Evolutionary conservation across 768 basidiomycete species (phyloP), one percentile per base, ranked within the genome.

Genomic region (Kwoniella dendrophila): DNA sequence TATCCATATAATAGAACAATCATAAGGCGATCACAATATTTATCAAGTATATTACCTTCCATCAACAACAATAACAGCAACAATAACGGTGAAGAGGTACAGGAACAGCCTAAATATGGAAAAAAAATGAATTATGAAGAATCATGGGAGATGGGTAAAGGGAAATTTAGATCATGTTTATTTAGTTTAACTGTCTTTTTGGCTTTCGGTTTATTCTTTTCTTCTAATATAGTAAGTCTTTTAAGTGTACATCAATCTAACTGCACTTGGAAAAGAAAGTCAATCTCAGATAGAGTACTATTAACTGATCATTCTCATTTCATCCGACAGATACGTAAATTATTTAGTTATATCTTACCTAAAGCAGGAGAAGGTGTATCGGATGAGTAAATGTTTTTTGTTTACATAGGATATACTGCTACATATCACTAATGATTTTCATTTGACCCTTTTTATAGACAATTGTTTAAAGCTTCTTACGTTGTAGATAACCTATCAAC

Each of bases 111-210:
- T 70, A 93, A 40, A 27, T 36, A 45, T 20, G 44, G 90, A 4
- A 81, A 85, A 0, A 71, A 83, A 2, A 92, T 96, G 82, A 81
- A 80, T 45, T 95, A 93, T 75, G 85, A 86, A 52, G 92, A 94
- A 76, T 88, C 88, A 59, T 47, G 73, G 66, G 57, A 58, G n/a
- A 47, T 57, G 24, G 62, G 66, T 12, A 27, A 22, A 12, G 47
- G 62, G 3, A 63, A 51, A 20, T 22, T 58, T n/a, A n/a, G 61
- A 38, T 64, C 65, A 3, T 53, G 51, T 18, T 12, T 68, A 26
- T 30, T 67, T n/a, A 53, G 63, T 45, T 47, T 58, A 0, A 64
- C 32, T 44, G 32, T 69, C 7, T 45, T 64, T n/a, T 30, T 62
- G 0, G 64, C 71, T 20, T 66, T 67, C 29, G 67, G 69, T 10